phyloP scores from a whole-genome alignment of 345 rosid genomes.

The Corchorus olitorius region DNA sequence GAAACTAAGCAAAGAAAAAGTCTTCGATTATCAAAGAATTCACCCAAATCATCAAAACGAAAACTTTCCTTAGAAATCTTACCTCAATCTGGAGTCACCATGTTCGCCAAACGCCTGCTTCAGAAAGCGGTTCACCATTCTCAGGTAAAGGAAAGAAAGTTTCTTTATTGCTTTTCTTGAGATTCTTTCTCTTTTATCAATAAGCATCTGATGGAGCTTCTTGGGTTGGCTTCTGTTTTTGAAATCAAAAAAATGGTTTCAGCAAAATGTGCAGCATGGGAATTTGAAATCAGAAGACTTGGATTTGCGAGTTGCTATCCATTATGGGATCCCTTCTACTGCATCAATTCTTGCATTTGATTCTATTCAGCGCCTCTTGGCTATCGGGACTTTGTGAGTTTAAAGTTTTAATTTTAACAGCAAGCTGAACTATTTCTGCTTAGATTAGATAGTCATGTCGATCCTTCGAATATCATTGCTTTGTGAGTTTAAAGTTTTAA shows the following conservation, averaged over 20 bases:
- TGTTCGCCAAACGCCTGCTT: conserved; percentile 46
- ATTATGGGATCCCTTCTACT: conserved; percentile 67
- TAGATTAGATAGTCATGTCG: neutral
- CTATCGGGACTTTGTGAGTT: conserved; percentile 64
- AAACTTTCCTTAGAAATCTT: neutral
- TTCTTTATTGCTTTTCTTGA: neutral
- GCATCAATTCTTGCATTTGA: conserved; percentile 70
- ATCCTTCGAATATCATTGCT: neutral
- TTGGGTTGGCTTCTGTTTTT: neutral
- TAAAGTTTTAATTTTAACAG: neutral
- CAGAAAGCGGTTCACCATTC: conserved; percentile 38
- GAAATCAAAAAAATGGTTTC: conserved; percentile 8
- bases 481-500: too few species aligned
- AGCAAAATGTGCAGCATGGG: conserved; percentile 33
- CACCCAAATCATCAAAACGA: neutral
- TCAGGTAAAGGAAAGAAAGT: conserved; percentile 30
- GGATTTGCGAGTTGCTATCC: conserved; percentile 45
- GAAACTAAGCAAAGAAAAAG: conserved; percentile 3
- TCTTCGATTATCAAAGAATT: neutral
- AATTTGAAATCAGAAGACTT: conserved; percentile 42
- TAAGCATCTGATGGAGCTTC: neutral
- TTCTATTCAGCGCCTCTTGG: conserved; percentile 57
- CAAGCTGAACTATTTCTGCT: neutral
- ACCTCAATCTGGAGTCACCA: conserved; percentile 23
- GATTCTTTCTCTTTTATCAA: neutral